Conservation (phyloP, 352 stramenopile species). For the Globisporangium parvum region DNA sequence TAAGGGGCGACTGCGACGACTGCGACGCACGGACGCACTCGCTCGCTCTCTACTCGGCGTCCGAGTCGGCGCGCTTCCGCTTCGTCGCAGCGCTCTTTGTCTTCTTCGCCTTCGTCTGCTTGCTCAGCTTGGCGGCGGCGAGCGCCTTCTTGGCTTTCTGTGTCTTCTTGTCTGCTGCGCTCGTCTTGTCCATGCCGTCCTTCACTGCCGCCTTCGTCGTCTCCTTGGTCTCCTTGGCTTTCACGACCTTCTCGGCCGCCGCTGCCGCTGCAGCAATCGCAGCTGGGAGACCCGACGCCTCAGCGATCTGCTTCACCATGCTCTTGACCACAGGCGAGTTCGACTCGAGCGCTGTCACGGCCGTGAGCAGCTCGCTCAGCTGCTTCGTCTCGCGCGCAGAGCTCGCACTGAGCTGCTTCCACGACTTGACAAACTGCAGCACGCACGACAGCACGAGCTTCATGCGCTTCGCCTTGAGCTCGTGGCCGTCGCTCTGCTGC, state of each 20-base stretch:
- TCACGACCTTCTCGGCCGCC: constrained; percentile 9
- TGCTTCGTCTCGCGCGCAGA: constrained; percentile 21
- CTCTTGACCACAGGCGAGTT: constrained; percentile 65
- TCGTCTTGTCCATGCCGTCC: constrained; percentile 1
- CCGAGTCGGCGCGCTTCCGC: constrained; percentile 33
- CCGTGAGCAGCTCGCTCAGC: constrained; percentile 30
- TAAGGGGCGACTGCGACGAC: constrained; percentile 4
- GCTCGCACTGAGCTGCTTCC: constrained; percentile 21
- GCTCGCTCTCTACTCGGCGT: constrained; percentile 14
- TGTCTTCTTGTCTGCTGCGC: constrained; percentile 6
- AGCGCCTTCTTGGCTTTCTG: constrained; percentile 10
- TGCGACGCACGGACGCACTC: constrained; percentile 18
- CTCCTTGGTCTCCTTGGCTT: constrained; percentile 4
- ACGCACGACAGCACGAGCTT: constrained; percentile 64
- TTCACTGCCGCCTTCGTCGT: constrained; percentile 5
- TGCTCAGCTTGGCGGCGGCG: not conserved
- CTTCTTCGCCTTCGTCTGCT: constrained; percentile 7
- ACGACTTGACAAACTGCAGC: constrained; percentile 65
- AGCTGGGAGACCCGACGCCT: constrained; percentile 13
- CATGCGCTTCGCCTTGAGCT: constrained; percentile 72
- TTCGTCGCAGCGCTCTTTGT: constrained; percentile 34
- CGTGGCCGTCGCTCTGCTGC: constrained; percentile 11
- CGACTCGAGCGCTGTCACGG: constrained; percentile 40
- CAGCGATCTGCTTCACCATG: constrained; percentile 63
- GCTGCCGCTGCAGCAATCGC: constrained; percentile 10